Base-by-base conservation (phyloP, 805 yeast genomes). In the Candida arabinofermentans region DNA sequence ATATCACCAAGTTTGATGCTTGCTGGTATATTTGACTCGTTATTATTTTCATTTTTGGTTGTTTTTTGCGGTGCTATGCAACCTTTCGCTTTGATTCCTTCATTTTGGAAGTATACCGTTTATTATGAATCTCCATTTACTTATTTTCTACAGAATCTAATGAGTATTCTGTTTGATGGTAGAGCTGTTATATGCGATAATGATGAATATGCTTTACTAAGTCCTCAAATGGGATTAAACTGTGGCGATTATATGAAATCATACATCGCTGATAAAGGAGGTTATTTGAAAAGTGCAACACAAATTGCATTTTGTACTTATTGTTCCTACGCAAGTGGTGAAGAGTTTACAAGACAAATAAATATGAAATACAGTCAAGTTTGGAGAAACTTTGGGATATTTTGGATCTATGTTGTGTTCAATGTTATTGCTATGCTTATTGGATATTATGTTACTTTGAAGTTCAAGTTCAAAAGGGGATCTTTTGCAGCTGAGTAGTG, bases 51-150 rank as follows among this genome's bases (percentile, higher is more conserved):
- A 24, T 52, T 62, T 18, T 41, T 61, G 43, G 50, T 62, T 16
- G 56, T 65, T 10, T 69, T 68, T 54, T 59, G 70, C 55, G 66
- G 70, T 51, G 63, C 70, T 41, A 60, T 74, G 52, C 75, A 71
- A 50, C 75, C 75, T 24, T 58, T 48, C 30, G 48, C 56, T 23
- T 61, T 61, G 47, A 66, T 69, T 66, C 78, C 78, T 17, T 65
- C 67, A 3, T 72, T 73, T 60, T 73, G 77, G 78, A 68, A 67
- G 33, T 69, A 69, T 48, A 65, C 39, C 19, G 44, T 72, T 69
- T 70, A 65, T 58, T 66, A 66, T 40, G 59, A 59, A 17, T 69
- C 74, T 5, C 79, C 79, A 32, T 69, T 67, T 45, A 73, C 77
- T 4, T 73, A 72, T 51, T 72, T 71, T 42, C 66, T 72, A 17